Evolutionary conservation across 2,329 filamentous ascomycete species (phyloP).

Genomic region (Aureobasidium sp.): DNA sequence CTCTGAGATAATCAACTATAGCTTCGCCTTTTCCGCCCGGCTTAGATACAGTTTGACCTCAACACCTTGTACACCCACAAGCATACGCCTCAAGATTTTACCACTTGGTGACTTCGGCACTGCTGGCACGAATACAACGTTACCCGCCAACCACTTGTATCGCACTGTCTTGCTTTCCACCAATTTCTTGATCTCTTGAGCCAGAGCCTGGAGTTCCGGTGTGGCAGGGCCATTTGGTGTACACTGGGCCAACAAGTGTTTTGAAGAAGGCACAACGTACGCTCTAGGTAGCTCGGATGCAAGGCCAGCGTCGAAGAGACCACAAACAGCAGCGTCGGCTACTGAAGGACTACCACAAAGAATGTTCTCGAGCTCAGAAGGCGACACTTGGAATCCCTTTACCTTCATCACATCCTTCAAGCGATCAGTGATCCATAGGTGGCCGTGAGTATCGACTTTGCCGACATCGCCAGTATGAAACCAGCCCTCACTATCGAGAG

Average conservation of each 20-base stretch:
- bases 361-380: constrained; percentile 28
- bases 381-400: constrained; percentile 30
- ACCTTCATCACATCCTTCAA: constrained; percentile 33
- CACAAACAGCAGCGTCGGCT: constrained; percentile 25
- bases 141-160: constrained; percentile 39
- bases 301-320: constrained; percentile 20
- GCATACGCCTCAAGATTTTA: constrained; percentile 24
- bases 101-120: constrained; percentile 29
- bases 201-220: constrained; percentile 26
- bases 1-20: constrained; percentile 25
- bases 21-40: constrained; percentile 30
- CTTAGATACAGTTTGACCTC: constrained; percentile 35
- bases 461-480: constrained; percentile 36
- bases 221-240: constrained; percentile 37
- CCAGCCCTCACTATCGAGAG: constrained; percentile 21
- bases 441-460: constrained; percentile 23
- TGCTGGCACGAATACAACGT: constrained; percentile 21
- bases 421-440: constrained; percentile 29
- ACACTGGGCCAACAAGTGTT: constrained; percentile 3
- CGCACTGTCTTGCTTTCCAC: constrained; percentile 39
- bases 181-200: constrained; percentile 37
- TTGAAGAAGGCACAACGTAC: constrained; percentile 19
- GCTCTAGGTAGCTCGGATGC: constrained; percentile 22
- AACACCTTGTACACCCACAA: constrained; percentile 32
- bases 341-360: constrained; percentile 24